Evolutionary conservation across 148 eudicot species (phyloP), one percentile per base, ranked within the genome.

Genomic region (Rhododendron henanense): DNA sequence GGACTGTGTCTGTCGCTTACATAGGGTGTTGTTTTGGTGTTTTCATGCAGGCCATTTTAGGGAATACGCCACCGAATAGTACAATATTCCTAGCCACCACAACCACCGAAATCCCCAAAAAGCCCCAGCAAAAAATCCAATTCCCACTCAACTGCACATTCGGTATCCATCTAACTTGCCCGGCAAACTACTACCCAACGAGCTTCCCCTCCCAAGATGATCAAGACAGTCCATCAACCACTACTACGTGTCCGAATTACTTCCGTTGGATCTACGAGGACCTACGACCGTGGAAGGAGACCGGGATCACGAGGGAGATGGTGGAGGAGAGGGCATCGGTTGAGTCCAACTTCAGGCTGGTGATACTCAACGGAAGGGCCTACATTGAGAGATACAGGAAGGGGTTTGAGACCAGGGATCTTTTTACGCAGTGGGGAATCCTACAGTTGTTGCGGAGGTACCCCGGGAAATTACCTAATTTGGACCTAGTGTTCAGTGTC

Each of bases 261-360:
- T 95, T 95, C 82, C 94, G 94, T 19, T 94, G 95, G 94, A 94
- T 95, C 65, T 78, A 95, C 79, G 96, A 95, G 84, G 98, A 95
- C 87, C 89, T 95, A 73, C 77, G 81, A 88, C 97, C 98, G 35
- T 95, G 98, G 98, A 89, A 82, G 83, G 90, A 93, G 87, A 91
- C 92, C 0, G 98, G 98, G 6, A 91, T 95, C 71, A 95, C 93
- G 31, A 82, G 83, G 82, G 92, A 94, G 15, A 91, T 89, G 92
- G 88, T 95, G 80, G 90, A 88, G 80, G 90, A 88, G 82, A 93
- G 86, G 55, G 97, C 95, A 59, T 89, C 75, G 67, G 90, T 87
- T 83, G 92, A 93, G 18, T 95, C 98, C 35, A 87, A 92, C 84
- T 95, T 95, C 86, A 89, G 93, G 87, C 85, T 95, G 83, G 94